A percentile compares a stretch with the other conserved stretches of the same genome.
phyloP scores from a whole-genome alignment of 148 eudicot species.

The Vaccinium macrocarpon region DNA sequence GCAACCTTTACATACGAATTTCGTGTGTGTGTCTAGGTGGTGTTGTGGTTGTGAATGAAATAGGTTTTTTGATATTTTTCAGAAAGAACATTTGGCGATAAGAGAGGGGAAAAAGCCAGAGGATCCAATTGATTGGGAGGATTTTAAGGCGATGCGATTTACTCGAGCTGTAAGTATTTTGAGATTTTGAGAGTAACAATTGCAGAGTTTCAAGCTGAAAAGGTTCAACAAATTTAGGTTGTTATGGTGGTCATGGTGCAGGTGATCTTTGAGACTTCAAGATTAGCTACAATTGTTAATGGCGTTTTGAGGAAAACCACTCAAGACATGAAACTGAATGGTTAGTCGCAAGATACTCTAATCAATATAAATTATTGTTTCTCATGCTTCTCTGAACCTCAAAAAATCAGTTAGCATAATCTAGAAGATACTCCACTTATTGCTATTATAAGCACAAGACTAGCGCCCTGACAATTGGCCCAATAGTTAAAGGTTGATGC shows the following conservation, averaged over 20 bases:
- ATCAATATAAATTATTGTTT: neutral
- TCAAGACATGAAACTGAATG: conserved; percentile 89
- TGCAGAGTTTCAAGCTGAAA: neutral
- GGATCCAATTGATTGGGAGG: conserved; percentile 76
- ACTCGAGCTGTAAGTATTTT: conserved; percentile 80
- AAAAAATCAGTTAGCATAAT: neutral
- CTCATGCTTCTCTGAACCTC: neutral
- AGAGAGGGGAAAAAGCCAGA: conserved; percentile 67
- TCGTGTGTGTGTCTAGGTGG: neutral
- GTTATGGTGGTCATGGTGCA: conserved; percentile 26
- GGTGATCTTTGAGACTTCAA: conserved; percentile 95
- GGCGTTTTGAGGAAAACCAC: conserved; percentile 97
- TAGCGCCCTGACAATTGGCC: neutral
- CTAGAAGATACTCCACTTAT: neutral
- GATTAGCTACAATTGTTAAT: conserved; percentile 94
- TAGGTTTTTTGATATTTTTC: conserved; percentile 7
- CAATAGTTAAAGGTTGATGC: no score
- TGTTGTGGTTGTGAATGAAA: neutral
- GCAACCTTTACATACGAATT: neutral
- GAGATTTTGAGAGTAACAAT: neutral
- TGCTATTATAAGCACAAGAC: neutral
- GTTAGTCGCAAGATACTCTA: conserved; percentile 29
- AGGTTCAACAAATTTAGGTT: neutral
- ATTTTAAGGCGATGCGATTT: conserved; percentile 85
- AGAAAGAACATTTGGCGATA: conserved; percentile 87